These are phyloP conservation scores for Penicillium longicatenatum DNA, from an alignment of 495 filamentous ascomycete genomes.

Conservation along the genomic window DNA sequence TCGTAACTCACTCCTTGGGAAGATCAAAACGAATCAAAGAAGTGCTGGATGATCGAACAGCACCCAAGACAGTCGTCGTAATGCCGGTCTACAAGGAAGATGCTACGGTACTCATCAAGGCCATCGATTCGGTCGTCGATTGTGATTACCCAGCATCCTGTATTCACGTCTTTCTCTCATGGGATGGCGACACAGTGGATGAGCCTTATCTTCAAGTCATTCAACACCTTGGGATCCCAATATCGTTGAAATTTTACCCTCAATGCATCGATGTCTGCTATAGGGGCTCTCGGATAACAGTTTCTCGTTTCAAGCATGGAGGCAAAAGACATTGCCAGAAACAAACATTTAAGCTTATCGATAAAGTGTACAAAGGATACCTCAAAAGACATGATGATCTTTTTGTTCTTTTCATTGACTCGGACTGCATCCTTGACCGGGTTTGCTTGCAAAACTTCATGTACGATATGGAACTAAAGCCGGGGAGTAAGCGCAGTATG, in stretches of 20 bases:
- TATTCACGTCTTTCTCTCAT: constrained; percentile 95
- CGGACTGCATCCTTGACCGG: constrained; percentile 92
- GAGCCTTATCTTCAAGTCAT: constrained; percentile 89
- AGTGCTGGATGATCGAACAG: constrained; percentile 78
- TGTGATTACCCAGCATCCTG: constrained; percentile 94
- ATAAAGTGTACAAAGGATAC: constrained; percentile 90
- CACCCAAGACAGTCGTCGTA: constrained; percentile 94
- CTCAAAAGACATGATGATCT: constrained; percentile 86
- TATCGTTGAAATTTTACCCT: constrained; percentile 76
- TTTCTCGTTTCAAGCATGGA: constrained; percentile 91
- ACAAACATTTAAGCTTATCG: constrained; percentile 90
- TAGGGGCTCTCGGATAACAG: constrained; percentile 78
- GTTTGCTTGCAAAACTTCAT: constrained; percentile 97
- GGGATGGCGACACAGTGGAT: constrained; percentile 87
- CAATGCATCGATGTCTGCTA: constrained; percentile 91
- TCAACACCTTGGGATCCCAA: constrained; percentile 81
- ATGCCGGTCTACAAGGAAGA: constrained; percentile 98
- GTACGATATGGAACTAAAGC: constrained; percentile 98
- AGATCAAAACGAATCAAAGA: constrained; percentile 79
- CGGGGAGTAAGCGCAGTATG: constrained; percentile 91
- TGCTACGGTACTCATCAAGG: constrained; percentile 80
- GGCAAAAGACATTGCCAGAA: constrained; percentile 96
- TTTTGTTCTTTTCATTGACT: constrained; percentile 97
- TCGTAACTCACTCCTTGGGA: constrained; percentile 83
- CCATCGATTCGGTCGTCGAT: constrained; percentile 88